phyloP scores from a whole-genome alignment of 768 basidiomycete species.

The Botryobasidium botryosum region DNA sequence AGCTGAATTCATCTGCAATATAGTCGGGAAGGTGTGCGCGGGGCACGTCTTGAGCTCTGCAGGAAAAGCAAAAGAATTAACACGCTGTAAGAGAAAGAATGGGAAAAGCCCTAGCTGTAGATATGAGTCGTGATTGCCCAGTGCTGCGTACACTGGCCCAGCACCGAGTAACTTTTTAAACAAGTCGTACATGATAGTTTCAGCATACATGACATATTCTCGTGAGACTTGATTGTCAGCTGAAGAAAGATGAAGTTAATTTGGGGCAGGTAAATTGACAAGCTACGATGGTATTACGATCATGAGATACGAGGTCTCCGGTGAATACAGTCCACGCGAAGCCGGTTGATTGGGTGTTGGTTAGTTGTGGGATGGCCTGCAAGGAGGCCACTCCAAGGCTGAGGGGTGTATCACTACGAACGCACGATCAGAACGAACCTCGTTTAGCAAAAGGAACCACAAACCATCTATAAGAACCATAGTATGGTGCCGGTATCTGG shows the following conservation, averaged over 20 bases:
- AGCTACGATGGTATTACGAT: no score
- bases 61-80: no score
- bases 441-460: constrained; percentile 2
- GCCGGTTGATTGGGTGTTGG: constrained; percentile 40
- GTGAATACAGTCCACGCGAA: constrained; percentile 55
- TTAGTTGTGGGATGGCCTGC: constrained; percentile 47
- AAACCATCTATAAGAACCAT: constrained; percentile 44
- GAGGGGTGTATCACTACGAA: constrained; percentile 43
- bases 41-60: no score
- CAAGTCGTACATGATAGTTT: constrained; percentile 48
- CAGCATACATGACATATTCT: no score
- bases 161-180: constrained; percentile 42
- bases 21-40: background rate
- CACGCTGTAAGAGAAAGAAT: no score
- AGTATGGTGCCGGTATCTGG: constrained; percentile 51
- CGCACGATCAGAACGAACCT: background rate
- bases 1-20: constrained; percentile 14
- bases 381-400: constrained; percentile 42
- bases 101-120: no score
- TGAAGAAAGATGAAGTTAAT: no score
- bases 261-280: no score
- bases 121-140: constrained; percentile 74
- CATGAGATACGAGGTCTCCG: constrained; percentile 60
- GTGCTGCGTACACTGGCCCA: constrained; percentile 56
- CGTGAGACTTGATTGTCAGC: no score